Conservation (phyloP, 2,329 filamentous ascomycete species). For the Sordariomycetes sp. region DNA sequence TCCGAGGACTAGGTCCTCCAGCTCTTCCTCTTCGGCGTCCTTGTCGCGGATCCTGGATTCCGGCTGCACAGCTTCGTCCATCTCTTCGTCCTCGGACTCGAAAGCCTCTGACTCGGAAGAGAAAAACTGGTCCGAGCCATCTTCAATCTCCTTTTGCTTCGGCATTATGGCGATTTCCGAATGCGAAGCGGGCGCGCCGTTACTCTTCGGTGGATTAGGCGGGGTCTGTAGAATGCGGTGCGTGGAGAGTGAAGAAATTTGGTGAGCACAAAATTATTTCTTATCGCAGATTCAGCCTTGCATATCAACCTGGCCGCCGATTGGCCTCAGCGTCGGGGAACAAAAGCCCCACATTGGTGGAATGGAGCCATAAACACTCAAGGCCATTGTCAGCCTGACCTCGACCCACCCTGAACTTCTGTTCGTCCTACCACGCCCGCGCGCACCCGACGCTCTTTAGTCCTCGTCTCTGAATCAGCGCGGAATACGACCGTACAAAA, state of each 20-base stretch:
- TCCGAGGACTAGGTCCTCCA: conserved; percentile 83
- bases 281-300: background rate
- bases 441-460: background rate
- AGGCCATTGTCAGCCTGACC: background rate
- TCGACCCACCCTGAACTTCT: background rate
- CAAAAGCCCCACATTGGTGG: background rate
- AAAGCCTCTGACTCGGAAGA: conserved; percentile 12
- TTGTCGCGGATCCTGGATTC: conserved; percentile 41
- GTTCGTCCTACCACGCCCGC: background rate
- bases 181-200: background rate
- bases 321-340: background rate
- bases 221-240: background rate
- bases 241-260: background rate
- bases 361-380: background rate
- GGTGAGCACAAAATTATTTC: conserved; percentile 3
- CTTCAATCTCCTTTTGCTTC: background rate
- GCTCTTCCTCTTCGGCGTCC: conserved; percentile 72
- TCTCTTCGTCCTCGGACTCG: conserved; percentile 12
- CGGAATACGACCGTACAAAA: background rate
- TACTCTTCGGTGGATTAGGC: background rate
- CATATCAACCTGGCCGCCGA: background rate
- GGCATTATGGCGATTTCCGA: background rate
- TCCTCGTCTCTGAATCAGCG: background rate
- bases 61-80: conserved; percentile 12
- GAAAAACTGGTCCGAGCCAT: conserved; percentile 3